Evolutionary conservation across 176 grass and related monocot species (phyloP), one percentile per base, ranked within the genome.

Genomic region (Tillandsia leiboldiana): DNA sequence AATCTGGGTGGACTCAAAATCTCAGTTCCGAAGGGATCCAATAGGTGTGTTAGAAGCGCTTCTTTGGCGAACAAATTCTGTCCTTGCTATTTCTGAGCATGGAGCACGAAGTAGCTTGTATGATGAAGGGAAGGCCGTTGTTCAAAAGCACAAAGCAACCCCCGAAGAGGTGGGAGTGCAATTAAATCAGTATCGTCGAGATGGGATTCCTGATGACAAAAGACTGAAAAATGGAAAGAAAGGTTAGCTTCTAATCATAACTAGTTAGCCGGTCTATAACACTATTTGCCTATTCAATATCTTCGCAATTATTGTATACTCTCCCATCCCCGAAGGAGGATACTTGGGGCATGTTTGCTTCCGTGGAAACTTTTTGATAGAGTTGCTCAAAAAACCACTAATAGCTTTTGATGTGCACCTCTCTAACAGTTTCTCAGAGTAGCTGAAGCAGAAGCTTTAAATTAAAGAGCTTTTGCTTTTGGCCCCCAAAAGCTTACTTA

Each of bases 1-100:
- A 42, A 86, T 99, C 66, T 90, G 94, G 94, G 94, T 99, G 24
- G 94, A 99, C 82, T 99, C 89, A 10, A 99, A 99, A 72, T 97
- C 94, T 65, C 94, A 90, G 50, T 90, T 99, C 67, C 77, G 89
- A 50, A 86, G 82, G 67, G 89, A 99, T 81, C 94, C 89, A 28
- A 58, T 93, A 65, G 89, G 94, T 69, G 84, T 90, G 10, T 51
- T 93, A 42, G 89, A 99, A 86, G 79, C 84, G 11, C 69, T 99
- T 51, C 77, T 93, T 26, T 99, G 89, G 94, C 82, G 84, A 54
- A 87, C 86, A 64, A 89, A 89, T 73, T 99, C 89, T 72, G 84
- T 86, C 53, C 69, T 99, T 62, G 94, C 89, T 24, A 87, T 99
- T 61, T 99, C 89, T 18, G 89, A 97, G 78, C 94, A 99, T 81